Evolutionary conservation across 345 rosid genomes (phyloP), one percentile per base, ranked within the genome.

Genomic region (Gossypium sturtianum): DNA sequence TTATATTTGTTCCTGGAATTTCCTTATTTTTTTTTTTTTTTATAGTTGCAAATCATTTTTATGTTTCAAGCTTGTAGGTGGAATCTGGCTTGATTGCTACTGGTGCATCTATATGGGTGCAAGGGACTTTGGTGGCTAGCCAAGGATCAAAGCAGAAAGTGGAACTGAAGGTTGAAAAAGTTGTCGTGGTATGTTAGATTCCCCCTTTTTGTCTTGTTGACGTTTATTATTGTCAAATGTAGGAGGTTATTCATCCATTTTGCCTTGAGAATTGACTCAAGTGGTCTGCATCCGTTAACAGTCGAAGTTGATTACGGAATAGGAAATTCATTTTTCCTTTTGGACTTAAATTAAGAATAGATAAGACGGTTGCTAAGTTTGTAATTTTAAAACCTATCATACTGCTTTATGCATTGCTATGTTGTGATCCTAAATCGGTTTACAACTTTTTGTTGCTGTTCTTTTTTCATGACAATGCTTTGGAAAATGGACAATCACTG

Each of bases 141-240:
- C 97, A 89, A 86, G 99, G 99, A 43, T 81, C 94, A 34, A 95
- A 91, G 81, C 98, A 95, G 77, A 95, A 91, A 53, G 89, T 95
- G 77, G 99, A 95, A 74, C 80, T 93, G 67, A 95, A 91, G 83
- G 87, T 88, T 78, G 87, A 87, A 52, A 95, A 95, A 83, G 81
- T 93, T 76, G 80, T 91, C 25, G 76, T 77, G 97, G 99, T 93
- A 88, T 9, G 84, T 16, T 73, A 10, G 9, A 49, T 27, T 19
- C 27, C 7, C 12, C 49, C 7, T 3, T n/a, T 27, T 79, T 13
- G 41, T 66, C 73, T 63, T 70, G 67, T 43, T n/a, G 17, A 63
- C 38, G 23, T 22, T 72, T n/a, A 3, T 15, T 70, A 52, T 70
- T 34, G 41, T 34, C 41, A 34, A 16, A 27, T 70, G 47, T 23